A percentile compares a stretch with the other conserved stretches of the same genome.
These are phyloP conservation scores for Evernia prunastri DNA, from an alignment of 495 filamentous ascomycete species.

Conservation along the genomic window DNA sequence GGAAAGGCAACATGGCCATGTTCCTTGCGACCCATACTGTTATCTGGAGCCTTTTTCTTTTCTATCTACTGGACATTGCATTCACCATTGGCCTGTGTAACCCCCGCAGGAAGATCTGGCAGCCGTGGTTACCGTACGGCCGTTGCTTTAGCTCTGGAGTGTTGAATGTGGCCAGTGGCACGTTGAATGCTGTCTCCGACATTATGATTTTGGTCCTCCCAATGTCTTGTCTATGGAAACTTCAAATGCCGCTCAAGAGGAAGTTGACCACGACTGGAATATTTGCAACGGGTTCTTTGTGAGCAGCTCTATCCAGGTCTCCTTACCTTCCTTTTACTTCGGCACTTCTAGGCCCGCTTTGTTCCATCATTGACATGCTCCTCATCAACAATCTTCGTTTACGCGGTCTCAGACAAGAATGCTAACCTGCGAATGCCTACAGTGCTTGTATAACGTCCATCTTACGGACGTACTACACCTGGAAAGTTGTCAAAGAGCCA, in stretches of 20 bases:
- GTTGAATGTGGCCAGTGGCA: conserved; percentile 19
- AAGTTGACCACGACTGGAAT: conserved; percentile 4
- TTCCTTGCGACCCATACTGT: conserved; percentile 11
- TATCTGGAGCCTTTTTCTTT: conserved; percentile 12
- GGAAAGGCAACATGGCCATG: conserved; percentile 17
- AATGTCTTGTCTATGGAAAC: conserved; percentile 18
- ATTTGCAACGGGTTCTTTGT: conserved; percentile 24
- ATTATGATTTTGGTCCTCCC: conserved; percentile 23
- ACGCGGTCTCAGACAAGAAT: background rate
- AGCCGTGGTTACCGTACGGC: conserved; percentile 27
- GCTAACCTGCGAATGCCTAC: background rate
- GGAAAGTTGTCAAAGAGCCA: background rate
- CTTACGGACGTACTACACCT: conserved; percentile 20
- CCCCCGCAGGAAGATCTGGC: conserved; percentile 37
- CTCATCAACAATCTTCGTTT: background rate
- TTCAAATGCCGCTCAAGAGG: conserved; percentile 17
- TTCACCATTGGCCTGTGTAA: conserved; percentile 24
- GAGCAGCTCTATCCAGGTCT: background rate
- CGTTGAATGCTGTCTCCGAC: conserved; percentile 22
- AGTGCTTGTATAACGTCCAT: conserved; percentile 23
- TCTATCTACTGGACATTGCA: conserved; percentile 7
- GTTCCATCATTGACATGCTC: background rate
- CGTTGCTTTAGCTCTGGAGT: conserved; percentile 33
- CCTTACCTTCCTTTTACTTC: background rate
- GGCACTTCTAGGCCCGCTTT: background rate